Evolutionary conservation across 2,329 filamentous ascomycete genomes (phyloP).

Genomic region (Nigrospora osmanthi): DNA sequence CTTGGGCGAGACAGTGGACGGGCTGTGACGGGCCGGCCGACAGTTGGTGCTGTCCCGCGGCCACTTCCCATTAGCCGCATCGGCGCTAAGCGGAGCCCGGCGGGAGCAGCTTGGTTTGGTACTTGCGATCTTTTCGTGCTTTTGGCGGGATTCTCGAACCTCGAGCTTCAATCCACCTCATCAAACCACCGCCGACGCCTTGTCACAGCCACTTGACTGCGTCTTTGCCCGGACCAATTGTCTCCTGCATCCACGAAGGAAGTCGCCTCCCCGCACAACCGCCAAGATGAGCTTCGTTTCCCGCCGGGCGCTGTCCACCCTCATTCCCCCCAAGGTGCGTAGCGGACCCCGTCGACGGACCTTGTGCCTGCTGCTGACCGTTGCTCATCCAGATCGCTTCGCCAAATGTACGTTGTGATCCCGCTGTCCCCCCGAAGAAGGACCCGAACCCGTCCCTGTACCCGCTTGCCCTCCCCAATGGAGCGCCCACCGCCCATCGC

Average conservation of each 20-base stretch:
- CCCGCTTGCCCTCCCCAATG: background rate
- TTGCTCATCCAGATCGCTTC: constrained; percentile 60
- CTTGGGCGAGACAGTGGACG: too few relatives aligned
- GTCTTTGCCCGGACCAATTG: constrained; percentile 25
- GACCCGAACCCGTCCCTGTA: background rate
- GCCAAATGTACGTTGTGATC: constrained; percentile 60
- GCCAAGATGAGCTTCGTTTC: constrained; percentile 86
- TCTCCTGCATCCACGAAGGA: constrained; percentile 18
- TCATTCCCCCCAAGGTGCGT: constrained; percentile 93
- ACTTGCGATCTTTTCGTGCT: constrained; percentile 37
- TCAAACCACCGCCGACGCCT: constrained; percentile 11
- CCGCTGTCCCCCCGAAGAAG: too few relatives aligned
- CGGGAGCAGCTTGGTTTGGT: constrained; percentile 27
- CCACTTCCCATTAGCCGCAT: background rate
- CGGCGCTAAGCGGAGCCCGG: constrained; percentile 24
- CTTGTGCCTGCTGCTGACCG: constrained; percentile 2
- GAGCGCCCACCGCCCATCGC: background rate
- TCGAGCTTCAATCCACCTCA: constrained; percentile 6
- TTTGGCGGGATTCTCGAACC: constrained; percentile 10
- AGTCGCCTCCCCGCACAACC: constrained; percentile 12
- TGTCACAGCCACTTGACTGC: constrained; percentile 18
- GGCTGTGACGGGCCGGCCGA: too few relatives aligned
- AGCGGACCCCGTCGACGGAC: background rate
- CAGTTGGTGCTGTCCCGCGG: too few relatives aligned
- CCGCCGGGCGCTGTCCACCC: constrained; percentile 89